A percentile compares a stretch with the other conserved stretches of the same genome.
phyloP scores from a whole-genome alignment of 495 filamentous ascomycete genomes.

The Acidiella bohemica region DNA sequence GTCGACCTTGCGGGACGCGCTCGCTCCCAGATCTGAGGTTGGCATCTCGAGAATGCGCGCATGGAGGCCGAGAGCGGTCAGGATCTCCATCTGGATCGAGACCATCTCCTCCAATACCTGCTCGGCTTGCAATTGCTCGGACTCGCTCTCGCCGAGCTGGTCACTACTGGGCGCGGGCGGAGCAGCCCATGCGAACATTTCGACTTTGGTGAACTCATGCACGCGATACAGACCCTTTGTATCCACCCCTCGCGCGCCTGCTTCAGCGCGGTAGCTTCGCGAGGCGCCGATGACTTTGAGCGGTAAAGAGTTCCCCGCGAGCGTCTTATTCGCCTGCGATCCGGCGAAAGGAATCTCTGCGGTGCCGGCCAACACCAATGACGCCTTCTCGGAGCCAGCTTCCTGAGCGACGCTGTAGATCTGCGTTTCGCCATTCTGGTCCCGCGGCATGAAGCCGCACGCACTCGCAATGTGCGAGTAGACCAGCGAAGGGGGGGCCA shows the following conservation, averaged over 20 bases:
- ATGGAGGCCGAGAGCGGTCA: conserved; percentile 61
- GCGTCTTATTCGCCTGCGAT: conserved; percentile 62
- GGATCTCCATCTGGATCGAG: conserved; percentile 68
- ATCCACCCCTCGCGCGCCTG: conserved; percentile 72
- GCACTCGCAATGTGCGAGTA: conserved; percentile 82
- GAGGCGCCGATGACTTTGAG: conserved; percentile 69
- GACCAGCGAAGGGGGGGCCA: conserved; percentile 76
- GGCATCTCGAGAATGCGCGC: conserved; percentile 92
- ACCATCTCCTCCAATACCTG: conserved; percentile 68
- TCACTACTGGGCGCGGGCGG: conserved; percentile 27
- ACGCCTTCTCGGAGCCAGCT: conserved; percentile 33
- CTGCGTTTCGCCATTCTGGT: conserved; percentile 81
- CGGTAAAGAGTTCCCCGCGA: conserved; percentile 53
- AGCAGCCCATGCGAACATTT: conserved; percentile 80
- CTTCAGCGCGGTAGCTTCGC: conserved; percentile 87
- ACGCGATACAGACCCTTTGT: conserved; percentile 94
- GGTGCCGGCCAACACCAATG: conserved; percentile 65
- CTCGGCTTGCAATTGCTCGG: conserved; percentile 10
- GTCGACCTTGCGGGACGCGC: conserved; percentile 71
- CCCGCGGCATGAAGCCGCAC: conserved; percentile 87
- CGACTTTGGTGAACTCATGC: conserved; percentile 98
- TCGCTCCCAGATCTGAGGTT: conserved; percentile 70
- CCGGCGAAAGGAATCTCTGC: conserved; percentile 90
- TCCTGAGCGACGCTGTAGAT: conserved; percentile 51
- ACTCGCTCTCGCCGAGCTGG: conserved; percentile 7